Evolutionary conservation across 345 rosid species (phyloP), one percentile per base, ranked within the genome.

Genomic region (Pugionium cornutum): DNA sequence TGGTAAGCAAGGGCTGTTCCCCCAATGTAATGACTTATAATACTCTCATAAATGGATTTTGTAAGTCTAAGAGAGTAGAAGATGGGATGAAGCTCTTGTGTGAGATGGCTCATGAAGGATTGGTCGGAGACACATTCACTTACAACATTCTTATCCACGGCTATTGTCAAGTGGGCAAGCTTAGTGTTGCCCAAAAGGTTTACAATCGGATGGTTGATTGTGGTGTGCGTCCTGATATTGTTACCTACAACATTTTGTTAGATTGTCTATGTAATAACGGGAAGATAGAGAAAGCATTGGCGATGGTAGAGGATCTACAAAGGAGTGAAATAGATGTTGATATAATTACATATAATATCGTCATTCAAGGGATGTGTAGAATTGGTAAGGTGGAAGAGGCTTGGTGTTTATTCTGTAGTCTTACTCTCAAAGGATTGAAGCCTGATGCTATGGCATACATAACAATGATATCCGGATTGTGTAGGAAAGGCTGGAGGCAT

Each of bases 71-170:
- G 51, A 56, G 53, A 4, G 70, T 72, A 25, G 70, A 64, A 1
- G 71, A 72, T 26, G 76, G 61, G 39, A 58, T 48, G 60, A 65
- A 18, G 28, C 66, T 72, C 54, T 50, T 72, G 1, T 5, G 32
- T 28, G 11, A 49, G 54, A 64, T 72, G 76, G 4, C 31, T 42
- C 28, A 10, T 39, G 8, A 32, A 57, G 76, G 76, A 34, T 4
- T 65, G 7, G 29, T 49, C 26, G 59, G 65, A 2, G 58, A 72
- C 37, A 2, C 47, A 10, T 34, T 64, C 59, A 56, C 70, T 42
- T 72, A 64, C 66, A 64, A 57, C 53, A 65, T 53, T 33, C 76
- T 72, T 57, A 72, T 72, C 70, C 58, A 50, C 6, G 71, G 71
- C 1, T 65, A 25, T 34, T 49, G 53, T 50, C 46, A 40, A 33